Percentiles rank a stretch among this genome's conserved stretches.
Conservation (phyloP, 2,329 filamentous ascomycete genomes). For the Lasiodiplodia hormozganensis region DNA sequence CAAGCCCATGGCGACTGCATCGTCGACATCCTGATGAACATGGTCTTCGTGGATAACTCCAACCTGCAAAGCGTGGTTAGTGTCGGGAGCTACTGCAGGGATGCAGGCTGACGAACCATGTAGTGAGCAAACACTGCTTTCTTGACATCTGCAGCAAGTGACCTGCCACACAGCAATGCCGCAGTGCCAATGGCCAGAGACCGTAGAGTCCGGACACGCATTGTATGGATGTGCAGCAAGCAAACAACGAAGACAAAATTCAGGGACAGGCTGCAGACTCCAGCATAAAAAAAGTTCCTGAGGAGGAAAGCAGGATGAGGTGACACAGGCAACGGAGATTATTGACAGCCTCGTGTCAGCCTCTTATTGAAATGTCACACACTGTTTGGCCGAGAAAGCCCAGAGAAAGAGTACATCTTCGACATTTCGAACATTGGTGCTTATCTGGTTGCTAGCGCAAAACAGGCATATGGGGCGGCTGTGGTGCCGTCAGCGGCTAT, state of each 20-base stretch:
- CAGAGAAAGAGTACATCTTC: neutral
- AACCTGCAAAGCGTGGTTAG: neutral
- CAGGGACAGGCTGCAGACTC: neutral
- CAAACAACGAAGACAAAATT: neutral
- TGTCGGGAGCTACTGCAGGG: neutral
- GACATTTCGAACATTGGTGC: neutral
- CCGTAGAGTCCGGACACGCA: neutral
- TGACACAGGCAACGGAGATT: conserved; percentile 13
- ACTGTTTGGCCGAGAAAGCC: neutral
- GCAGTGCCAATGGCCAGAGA: neutral
- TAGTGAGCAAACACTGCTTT: conserved; percentile 19
- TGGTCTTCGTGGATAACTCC: conserved; percentile 6
- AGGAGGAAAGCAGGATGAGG: neutral
- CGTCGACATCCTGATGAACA: conserved; percentile 12
- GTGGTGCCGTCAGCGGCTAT: conserved; percentile 4
- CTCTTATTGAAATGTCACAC: conserved; percentile 15
- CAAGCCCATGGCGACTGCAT: conserved; percentile 13
- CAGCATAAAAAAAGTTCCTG: neutral
- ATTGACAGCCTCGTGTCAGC: conserved; percentile 13
- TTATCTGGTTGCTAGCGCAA: conserved; percentile 1
- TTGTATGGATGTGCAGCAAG: neutral
- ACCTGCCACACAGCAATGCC: neutral
- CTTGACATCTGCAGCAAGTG: neutral
- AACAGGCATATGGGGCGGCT: neutral
- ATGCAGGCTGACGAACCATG: conserved; percentile 1